phyloP scores from a whole-genome alignment of 306 rosid genomes.

The Cucumis melo region DNA sequence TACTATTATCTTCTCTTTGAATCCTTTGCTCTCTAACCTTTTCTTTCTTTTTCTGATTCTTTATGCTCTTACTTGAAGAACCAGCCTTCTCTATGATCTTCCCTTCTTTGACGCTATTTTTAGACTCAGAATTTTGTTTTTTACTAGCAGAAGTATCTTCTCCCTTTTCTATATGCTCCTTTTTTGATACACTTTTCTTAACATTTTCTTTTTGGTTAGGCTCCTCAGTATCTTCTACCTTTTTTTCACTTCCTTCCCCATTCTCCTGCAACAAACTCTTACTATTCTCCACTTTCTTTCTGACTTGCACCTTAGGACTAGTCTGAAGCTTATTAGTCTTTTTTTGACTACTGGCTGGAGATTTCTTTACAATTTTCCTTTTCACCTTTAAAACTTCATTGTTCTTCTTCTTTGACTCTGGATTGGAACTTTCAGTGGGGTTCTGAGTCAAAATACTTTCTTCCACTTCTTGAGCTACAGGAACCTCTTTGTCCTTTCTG shows the following conservation, averaged over 20 bases:
- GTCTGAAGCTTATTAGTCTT: not conserved
- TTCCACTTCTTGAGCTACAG: not conserved
- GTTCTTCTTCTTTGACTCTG: not conserved
- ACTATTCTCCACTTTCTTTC: slow-evolving; percentile 15
- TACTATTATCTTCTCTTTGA: slow-evolving; percentile 11
- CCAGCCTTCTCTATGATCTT: slow-evolving; percentile 16
- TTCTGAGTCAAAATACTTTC: not conserved
- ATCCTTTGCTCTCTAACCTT: slow-evolving; percentile 10
- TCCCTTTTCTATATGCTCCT: slow-evolving; percentile 19
- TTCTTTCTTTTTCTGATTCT: slow-evolving; percentile 18
- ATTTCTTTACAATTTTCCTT: slow-evolving; percentile 4
- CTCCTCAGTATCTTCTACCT: slow-evolving; percentile 15
- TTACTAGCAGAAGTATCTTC: slow-evolving; percentile 15
- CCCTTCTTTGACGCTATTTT: slow-evolving; percentile 16
- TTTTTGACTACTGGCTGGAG: not conserved
- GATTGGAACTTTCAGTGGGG: not conserved
- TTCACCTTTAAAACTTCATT: not conserved
- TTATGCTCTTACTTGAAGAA: slow-evolving; percentile 16
- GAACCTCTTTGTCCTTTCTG: not conserved
- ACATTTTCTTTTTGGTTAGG: slow-evolving; percentile 13
- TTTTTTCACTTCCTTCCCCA: slow-evolving; percentile 12
- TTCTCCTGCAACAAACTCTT: slow-evolving; percentile 9
- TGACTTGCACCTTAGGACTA: slow-evolving; percentile 11
- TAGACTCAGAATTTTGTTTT: slow-evolving; percentile 8
- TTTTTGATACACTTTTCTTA: slow-evolving; percentile 10